phyloP scores from a whole-genome alignment of 1,284 basidiomycete species.

The Cryptococcus sp. region DNA sequence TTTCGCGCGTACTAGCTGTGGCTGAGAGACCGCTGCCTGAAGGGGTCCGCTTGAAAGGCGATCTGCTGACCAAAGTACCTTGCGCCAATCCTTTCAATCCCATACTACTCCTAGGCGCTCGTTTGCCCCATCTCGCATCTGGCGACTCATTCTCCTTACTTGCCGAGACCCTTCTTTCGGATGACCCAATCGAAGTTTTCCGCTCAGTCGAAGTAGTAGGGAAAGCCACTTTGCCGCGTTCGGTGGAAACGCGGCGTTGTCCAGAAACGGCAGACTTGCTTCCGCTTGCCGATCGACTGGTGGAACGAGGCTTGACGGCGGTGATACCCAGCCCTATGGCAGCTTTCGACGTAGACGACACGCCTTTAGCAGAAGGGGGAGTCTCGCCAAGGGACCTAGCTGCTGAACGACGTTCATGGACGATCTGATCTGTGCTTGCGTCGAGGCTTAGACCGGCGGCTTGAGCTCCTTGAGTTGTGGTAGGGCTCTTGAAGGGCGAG shows the following conservation, averaged over 20 bases:
- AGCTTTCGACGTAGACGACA: slow-evolving; percentile 25
- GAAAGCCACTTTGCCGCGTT: slow-evolving; percentile 34
- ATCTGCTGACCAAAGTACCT: slow-evolving; percentile 77
- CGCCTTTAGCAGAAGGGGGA: slow-evolving; percentile 34
- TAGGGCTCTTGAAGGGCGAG: slow-evolving; percentile 73
- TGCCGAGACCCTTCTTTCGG: slow-evolving; percentile 47
- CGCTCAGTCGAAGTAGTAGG: slow-evolving; percentile 20
- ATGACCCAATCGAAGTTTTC: slow-evolving; percentile 22
- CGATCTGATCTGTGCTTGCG: slow-evolving; percentile 23
- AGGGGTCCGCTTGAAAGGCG: slow-evolving; percentile 63
- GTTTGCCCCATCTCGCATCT: slow-evolving; percentile 56
- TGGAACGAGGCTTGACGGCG: slow-evolving; percentile 20
- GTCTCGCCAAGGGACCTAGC: slow-evolving; percentile 34
- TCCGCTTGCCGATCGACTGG: slow-evolving; percentile 19
- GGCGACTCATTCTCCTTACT: slow-evolving; percentile 67
- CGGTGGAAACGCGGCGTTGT: slow-evolving; percentile 40
- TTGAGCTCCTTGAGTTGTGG: slow-evolving; percentile 36
- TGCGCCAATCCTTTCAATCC: slow-evolving; percentile 71
- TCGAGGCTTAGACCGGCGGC: slow-evolving; percentile 23
- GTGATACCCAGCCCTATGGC: slow-evolving; percentile 47
- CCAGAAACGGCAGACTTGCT: slow-evolving; percentile 30
- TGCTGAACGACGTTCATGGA: slow-evolving; percentile 40
- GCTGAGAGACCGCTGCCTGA: slow-evolving; percentile 20
- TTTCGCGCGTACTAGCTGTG: slow-evolving; percentile 10
- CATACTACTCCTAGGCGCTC: slow-evolving; percentile 69